A percentile compares a stretch with the other conserved stretches of the same genome.
These are phyloP conservation scores for Trichoderma semiorbis DNA, from an alignment of 2,329 filamentous ascomycete species.

Conservation along the genomic window DNA sequence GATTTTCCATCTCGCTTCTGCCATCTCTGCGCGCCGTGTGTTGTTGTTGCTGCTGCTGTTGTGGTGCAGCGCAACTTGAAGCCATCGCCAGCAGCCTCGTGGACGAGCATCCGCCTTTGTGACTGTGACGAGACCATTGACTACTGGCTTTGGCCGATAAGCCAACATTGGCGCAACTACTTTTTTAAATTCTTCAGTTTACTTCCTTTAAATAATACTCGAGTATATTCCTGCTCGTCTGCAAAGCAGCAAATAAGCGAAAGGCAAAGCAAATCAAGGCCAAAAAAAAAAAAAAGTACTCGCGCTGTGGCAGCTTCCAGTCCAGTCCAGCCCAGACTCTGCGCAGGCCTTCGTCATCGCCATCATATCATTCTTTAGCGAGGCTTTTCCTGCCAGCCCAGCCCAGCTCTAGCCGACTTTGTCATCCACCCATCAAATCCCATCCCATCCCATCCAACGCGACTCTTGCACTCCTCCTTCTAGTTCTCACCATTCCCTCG, in stretches of 20 bases:
- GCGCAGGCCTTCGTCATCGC: conserved; percentile 7
- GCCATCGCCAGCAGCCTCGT: conserved; percentile 15
- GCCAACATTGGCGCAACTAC: neutral
- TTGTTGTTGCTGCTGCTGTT: neutral
- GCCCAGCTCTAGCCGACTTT: conserved; percentile 10
- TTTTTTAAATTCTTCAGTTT: neutral
- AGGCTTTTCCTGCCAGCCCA: conserved; percentile 18
- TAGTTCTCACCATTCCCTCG: neutral
- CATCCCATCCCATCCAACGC: neutral
- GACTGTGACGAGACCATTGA: neutral
- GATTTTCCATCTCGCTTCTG: neutral
- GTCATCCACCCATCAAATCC: conserved; percentile 3
- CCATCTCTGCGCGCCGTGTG: neutral
- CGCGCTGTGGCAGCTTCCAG: neutral
- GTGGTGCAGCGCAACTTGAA: neutral
- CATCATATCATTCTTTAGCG: conserved; percentile 12
- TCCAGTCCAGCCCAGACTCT: neutral
- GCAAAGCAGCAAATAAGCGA: neutral
- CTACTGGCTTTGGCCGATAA: neutral
- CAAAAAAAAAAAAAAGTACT: neutral
- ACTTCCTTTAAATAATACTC: neutral
- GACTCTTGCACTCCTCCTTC: neutral
- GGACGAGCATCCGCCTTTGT: neutral
- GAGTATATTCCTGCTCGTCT: neutral
- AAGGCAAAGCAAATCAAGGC: neutral